A percentile compares a stretch with the other conserved stretches of the same genome.
Conservation (phyloP, 1,139 yeast genomes). For the Saccharomyces hybrid region DNA sequence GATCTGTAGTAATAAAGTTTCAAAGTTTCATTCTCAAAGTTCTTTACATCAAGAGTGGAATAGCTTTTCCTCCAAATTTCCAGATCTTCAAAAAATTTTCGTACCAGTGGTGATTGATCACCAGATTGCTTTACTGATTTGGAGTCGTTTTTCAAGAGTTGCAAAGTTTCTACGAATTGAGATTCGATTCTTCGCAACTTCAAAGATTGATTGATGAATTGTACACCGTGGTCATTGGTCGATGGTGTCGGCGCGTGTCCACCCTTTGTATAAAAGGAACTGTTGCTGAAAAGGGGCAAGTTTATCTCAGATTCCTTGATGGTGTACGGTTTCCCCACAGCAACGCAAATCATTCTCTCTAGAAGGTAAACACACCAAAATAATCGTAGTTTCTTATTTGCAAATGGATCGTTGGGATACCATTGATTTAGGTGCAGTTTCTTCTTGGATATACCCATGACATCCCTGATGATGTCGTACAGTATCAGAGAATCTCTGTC, state of each 20-base stretch:
- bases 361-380: conserved; percentile 54
- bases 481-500: conserved; percentile 48
- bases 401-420: conserved; percentile 30
- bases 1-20: conserved; percentile 50
- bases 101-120: conserved; percentile 38
- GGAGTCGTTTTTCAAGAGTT: conserved; percentile 27
- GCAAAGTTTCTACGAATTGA: conserved; percentile 43
- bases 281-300: conserved; percentile 40
- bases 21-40: conserved; percentile 46
- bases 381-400: conserved; percentile 39
- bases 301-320: conserved; percentile 41
- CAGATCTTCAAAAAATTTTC: conserved; percentile 39
- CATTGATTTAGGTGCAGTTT: conserved; percentile 36
- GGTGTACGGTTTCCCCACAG: conserved; percentile 47
- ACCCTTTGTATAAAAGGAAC: conserved; percentile 20
- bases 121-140: conserved; percentile 17
- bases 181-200: conserved; percentile 49
- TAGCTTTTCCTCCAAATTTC: conserved; percentile 48
- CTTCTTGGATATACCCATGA: conserved; percentile 38
- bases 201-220: conserved; percentile 47
- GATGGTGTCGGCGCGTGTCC: conserved; percentile 4
- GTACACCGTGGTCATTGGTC: conserved; percentile 28
- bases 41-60: conserved; percentile 27
- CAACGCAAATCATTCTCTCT: conserved; percentile 49
- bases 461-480: conserved; percentile 44